Evolutionary conservation across 2,329 filamentous ascomycete genomes (phyloP).

Genomic region (Teratosphaeriaceae sp.): DNA sequence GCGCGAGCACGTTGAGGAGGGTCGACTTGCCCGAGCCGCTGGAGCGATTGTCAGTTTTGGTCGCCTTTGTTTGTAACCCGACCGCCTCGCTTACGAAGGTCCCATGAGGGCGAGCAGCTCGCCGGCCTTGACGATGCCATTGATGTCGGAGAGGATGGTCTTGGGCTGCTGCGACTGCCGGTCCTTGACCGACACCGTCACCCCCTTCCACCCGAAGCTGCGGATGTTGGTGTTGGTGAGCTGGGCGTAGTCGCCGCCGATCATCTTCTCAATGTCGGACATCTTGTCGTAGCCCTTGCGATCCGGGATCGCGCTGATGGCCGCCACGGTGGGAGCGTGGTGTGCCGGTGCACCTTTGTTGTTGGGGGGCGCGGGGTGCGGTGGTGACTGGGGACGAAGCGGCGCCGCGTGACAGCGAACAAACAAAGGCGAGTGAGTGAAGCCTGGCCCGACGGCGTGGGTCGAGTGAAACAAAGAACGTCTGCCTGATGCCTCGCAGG

Average conservation of each 20-base stretch:
- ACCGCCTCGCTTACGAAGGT: slow-evolving; percentile 47
- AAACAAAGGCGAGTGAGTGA: slow-evolving; percentile 7
- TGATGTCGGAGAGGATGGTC: slow-evolving; percentile 56
- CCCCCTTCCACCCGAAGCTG: slow-evolving; percentile 58
- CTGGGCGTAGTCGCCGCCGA: slow-evolving; percentile 42
- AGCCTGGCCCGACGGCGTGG: background rate
- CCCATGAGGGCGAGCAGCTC: slow-evolving; percentile 78
- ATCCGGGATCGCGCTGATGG: slow-evolving; percentile 15
- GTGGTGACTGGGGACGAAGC: background rate
- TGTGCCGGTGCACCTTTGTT: background rate
- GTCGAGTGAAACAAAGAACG: background rate
- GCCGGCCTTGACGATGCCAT: slow-evolving; percentile 60
- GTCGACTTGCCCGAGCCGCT: slow-evolving; percentile 71
- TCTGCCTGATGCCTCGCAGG: background rate
- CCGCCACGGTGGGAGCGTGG: slow-evolving; percentile 12
- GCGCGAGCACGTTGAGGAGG: slow-evolving; percentile 71
- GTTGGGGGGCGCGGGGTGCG: background rate
- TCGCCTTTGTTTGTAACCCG: background rate
- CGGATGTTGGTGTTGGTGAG: slow-evolving; percentile 58
- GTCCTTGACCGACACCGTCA: slow-evolving; percentile 69
- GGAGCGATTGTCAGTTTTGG: slow-evolving; percentile 7
- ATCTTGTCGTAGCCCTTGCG: slow-evolving; percentile 31
- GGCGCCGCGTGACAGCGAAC: slow-evolving; percentile 3
- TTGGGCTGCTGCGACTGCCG: slow-evolving; percentile 56
- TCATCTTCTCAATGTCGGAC: slow-evolving; percentile 43